These are phyloP conservation scores for Ligustrum vulgare DNA, from an alignment of 257 asterid species.

Conservation along the genomic window DNA sequence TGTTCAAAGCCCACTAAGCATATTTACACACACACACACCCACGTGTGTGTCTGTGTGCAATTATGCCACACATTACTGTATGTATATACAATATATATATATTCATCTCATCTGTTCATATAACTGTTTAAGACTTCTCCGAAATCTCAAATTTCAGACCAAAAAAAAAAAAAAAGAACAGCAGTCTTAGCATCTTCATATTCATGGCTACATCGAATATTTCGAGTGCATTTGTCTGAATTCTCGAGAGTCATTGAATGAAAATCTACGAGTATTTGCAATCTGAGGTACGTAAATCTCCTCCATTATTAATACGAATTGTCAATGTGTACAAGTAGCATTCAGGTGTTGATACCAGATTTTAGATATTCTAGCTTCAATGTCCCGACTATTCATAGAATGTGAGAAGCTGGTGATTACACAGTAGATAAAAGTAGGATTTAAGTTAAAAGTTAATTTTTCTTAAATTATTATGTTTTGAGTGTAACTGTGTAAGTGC, in stretches of 20 bases:
- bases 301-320: neutral
- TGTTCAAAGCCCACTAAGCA: constrained; percentile 15
- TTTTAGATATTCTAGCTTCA: neutral
- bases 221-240: neutral
- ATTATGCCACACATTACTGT: neutral
- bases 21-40: neutral
- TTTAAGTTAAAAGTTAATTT: neutral
- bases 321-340: constrained; percentile 13
- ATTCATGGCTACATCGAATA: neutral
- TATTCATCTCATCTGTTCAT: neutral
- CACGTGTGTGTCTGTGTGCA: neutral
- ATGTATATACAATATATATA: neutral
- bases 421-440: neutral
- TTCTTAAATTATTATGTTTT: neutral
- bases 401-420: neutral
- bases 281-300: neutral
- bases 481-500: neutral
- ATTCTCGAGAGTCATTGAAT: neutral
- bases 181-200: neutral
- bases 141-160: neutral
- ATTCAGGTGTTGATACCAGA: neutral
- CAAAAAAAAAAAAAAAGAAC: neutral
- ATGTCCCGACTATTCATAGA: neutral
- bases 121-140: neutral
- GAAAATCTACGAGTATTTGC: neutral